phyloP scores from a whole-genome alignment of 2,329 filamentous ascomycete genomes.

The Colletotrichum lentis region DNA sequence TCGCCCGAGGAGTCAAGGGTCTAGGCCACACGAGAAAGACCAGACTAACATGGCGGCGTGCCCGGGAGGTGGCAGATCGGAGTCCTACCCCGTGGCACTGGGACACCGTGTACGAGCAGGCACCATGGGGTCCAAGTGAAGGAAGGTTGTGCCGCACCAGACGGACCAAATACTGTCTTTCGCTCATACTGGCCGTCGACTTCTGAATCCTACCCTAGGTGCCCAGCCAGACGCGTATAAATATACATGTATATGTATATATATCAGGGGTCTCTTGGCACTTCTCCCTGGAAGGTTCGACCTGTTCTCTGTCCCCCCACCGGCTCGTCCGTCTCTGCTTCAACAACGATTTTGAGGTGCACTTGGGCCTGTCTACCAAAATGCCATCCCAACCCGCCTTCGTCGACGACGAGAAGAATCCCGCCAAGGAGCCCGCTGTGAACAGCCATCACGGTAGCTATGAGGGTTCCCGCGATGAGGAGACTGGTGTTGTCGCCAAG shows the following conservation, averaged over 20 bases:
- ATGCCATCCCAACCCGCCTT: slow-evolving; percentile 27
- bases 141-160: background rate
- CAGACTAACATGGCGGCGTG: slow-evolving; percentile 6
- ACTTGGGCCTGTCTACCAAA: background rate
- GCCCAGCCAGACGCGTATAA: background rate
- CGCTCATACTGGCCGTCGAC: background rate
- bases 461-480: slow-evolving; percentile 45
- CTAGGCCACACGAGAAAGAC: slow-evolving; percentile 3
- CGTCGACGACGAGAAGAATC: slow-evolving; percentile 30
- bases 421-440: slow-evolving; percentile 19
- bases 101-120: slow-evolving; percentile 5
- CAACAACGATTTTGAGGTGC: slow-evolving; percentile 5
- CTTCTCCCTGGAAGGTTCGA: background rate
- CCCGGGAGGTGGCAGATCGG: slow-evolving; percentile 4
- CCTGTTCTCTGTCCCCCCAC: background rate
- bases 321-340: slow-evolving; percentile 2
- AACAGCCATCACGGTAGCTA: slow-evolving; percentile 11
- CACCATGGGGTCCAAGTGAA: background rate
- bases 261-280: slow-evolving; percentile 18
- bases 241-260: slow-evolving; percentile 18
- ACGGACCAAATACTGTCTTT: background rate
- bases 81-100: slow-evolving; percentile 18
- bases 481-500: slow-evolving; percentile 45
- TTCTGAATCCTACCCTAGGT: no score
- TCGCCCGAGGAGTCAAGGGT: slow-evolving; percentile 17